These are phyloP conservation scores for Geotrichum siamense DNA, from an alignment of 1,139 yeast genomes.

Conservation along the genomic window DNA sequence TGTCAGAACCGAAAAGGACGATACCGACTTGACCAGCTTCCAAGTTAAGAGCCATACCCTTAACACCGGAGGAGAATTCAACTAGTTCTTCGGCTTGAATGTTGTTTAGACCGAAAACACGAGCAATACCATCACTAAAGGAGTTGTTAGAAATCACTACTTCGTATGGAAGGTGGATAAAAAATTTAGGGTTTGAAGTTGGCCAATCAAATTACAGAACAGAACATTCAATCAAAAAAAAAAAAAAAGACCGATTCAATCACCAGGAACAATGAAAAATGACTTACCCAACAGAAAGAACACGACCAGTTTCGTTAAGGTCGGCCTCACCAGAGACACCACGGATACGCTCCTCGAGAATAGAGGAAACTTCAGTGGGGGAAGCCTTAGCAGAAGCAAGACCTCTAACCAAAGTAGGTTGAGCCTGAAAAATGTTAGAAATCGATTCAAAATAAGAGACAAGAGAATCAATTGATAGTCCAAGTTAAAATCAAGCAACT, in stretches of 20 bases:
- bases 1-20: conserved; percentile 98
- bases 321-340: conserved; percentile 97
- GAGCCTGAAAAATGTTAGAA: too few relatives aligned
- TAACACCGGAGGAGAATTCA: conserved; percentile 98
- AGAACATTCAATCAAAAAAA: conserved; percentile 3
- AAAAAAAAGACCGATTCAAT: background rate
- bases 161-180: background rate
- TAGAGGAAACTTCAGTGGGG: conserved; percentile 98
- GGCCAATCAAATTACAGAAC: conserved; percentile 14
- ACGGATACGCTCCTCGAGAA: conserved; percentile 98
- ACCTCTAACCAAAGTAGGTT: conserved; percentile 42
- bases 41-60: conserved; percentile 99
- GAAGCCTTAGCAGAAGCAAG: conserved; percentile 91
- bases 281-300: conserved; percentile 91
- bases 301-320: conserved; percentile 99
- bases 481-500: background rate
- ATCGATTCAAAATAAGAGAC: too few relatives aligned
- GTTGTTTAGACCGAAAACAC: conserved; percentile 99
- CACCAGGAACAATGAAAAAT: conserved; percentile 3
- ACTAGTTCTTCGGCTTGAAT: conserved; percentile 99
- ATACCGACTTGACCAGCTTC: conserved; percentile 99
- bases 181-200: too few relatives aligned
- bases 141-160: conserved; percentile 7
- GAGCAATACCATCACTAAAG: conserved; percentile 97
- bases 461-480: conserved; percentile 1